phyloP scores from a whole-genome alignment of 176 grass and related monocot species.

The Oryza punctata region DNA sequence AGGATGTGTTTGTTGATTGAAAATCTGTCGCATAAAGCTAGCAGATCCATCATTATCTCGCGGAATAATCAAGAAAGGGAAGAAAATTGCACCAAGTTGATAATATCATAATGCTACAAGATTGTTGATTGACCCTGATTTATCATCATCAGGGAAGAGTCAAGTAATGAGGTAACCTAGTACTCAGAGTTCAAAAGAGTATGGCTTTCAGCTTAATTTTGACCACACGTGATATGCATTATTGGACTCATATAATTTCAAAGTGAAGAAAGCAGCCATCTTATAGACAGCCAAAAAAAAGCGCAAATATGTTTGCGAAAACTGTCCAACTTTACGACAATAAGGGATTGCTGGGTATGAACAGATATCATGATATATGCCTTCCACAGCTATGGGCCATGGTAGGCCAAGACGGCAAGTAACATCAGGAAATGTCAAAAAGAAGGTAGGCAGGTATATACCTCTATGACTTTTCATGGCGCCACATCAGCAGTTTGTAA shows the following conservation, averaged over 20 bases:
- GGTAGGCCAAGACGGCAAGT: background rate
- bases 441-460: background rate
- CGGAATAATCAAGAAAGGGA: background rate
- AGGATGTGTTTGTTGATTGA: background rate
- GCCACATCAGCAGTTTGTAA: background rate
- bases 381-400: background rate
- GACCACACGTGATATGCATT: background rate
- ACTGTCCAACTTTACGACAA: constrained; percentile 4
- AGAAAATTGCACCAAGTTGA: background rate
- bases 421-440: background rate
- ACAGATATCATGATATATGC: background rate
- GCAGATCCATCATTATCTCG: background rate
- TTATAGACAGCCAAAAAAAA: too few species aligned
- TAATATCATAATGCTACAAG: background rate
- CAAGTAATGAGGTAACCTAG: background rate
- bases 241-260: constrained; percentile 1
- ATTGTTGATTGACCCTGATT: background rate
- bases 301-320: background rate
- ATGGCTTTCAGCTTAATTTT: constrained; percentile 1
- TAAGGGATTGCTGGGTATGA: background rate
- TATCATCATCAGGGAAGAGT: constrained; percentile 3
- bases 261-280: background rate
- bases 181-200: background rate
- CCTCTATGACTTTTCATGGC: background rate
- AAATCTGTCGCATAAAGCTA: background rate